Percentiles rank a stretch among this genome's conserved stretches.
These are phyloP conservation scores for Eucalyptus shirleyi DNA, from an alignment of 345 rosid genomes.

Conservation along the genomic window DNA sequence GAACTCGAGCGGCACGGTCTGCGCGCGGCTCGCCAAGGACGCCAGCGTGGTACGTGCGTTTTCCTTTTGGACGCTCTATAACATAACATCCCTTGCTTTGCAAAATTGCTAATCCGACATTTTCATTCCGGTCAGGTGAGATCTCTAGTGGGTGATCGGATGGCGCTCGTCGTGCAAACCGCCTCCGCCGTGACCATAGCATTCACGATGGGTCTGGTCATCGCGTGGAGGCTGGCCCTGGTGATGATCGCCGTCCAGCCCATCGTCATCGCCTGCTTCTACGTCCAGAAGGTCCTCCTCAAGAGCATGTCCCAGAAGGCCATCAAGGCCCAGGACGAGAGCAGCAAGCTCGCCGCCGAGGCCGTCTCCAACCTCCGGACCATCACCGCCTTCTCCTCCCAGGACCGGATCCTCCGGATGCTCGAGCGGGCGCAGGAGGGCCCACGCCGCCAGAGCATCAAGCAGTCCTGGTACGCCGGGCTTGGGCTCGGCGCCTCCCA, in stretches of 20 bases:
- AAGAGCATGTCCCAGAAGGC: conserved; percentile 42
- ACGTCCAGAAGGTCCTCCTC: conserved; percentile 29
- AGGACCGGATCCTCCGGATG: conserved; percentile 16
- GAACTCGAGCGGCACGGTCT: conserved; percentile 63
- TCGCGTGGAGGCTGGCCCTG: conserved; percentile 34
- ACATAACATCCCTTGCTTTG: not conserved
- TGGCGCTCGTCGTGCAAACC: conserved; percentile 25
- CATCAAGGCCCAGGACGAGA: conserved; percentile 44
- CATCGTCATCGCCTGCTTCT: conserved; percentile 15
- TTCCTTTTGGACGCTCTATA: not conserved
- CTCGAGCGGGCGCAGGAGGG: conserved; percentile 30
- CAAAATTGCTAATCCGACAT: not conserved
- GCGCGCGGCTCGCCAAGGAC: conserved; percentile 58
- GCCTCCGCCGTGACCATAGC: conserved; percentile 22
- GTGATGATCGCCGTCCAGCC: conserved; percentile 45
- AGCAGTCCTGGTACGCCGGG: conserved; percentile 46
- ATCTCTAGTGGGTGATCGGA: conserved; percentile 51
- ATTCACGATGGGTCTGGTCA: conserved; percentile 29
- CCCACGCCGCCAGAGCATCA: conserved; percentile 14
- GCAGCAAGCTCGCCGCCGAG: conserved; percentile 57
- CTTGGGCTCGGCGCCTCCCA: conserved; percentile 26
- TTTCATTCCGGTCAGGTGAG: conserved; percentile 6
- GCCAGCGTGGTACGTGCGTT: conserved; percentile 43
- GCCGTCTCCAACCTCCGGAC: conserved; percentile 35
- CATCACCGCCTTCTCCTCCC: conserved; percentile 29